A percentile compares a stretch with the other conserved stretches of the same genome.
phyloP scores from a whole-genome alignment of 805 yeast genomes.

The Scheffersomyces coipomensis region DNA sequence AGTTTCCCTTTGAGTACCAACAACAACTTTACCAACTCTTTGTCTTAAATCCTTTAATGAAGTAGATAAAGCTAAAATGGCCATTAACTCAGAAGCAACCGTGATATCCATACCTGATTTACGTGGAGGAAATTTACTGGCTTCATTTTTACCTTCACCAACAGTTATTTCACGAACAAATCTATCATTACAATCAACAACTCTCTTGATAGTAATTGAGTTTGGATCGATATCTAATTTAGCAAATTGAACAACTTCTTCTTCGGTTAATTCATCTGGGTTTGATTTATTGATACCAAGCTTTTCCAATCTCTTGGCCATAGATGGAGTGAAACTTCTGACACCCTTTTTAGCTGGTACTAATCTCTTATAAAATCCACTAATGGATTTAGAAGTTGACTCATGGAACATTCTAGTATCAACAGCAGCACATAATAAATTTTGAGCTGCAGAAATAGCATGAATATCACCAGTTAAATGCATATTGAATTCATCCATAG shows the following conservation, averaged over 20 bases:
- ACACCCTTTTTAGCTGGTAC: slow-evolving; percentile 84
- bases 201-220: slow-evolving; percentile 88
- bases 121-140: slow-evolving; percentile 71
- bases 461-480: slow-evolving; percentile 97
- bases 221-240: slow-evolving; percentile 87
- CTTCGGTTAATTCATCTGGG: slow-evolving; percentile 77
- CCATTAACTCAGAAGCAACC: slow-evolving; percentile 96
- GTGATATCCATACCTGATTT: slow-evolving; percentile 93
- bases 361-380: slow-evolving; percentile 77
- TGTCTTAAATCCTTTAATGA: slow-evolving; percentile 80
- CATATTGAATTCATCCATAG: slow-evolving; percentile 98
- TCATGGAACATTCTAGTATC: slow-evolving; percentile 98
- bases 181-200: slow-evolving; percentile 92
- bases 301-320: slow-evolving; percentile 72
- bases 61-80: slow-evolving; percentile 82
- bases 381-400: slow-evolving; percentile 72
- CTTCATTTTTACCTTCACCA: slow-evolving; percentile 90
- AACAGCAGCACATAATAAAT: slow-evolving; percentile 91
- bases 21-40: slow-evolving; percentile 86
- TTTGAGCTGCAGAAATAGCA: slow-evolving; percentile 92
- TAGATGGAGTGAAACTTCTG: slow-evolving; percentile 75
- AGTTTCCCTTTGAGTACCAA: slow-evolving; percentile 65
- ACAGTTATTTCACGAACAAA: slow-evolving; percentile 84
- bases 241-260: slow-evolving; percentile 72
- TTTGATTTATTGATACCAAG: slow-evolving; percentile 80